Percentiles rank a stretch among this genome's conserved stretches.
Evolutionary conservation across 805 yeast genomes (phyloP).

Genomic region (Saturnispora dispora): DNA sequence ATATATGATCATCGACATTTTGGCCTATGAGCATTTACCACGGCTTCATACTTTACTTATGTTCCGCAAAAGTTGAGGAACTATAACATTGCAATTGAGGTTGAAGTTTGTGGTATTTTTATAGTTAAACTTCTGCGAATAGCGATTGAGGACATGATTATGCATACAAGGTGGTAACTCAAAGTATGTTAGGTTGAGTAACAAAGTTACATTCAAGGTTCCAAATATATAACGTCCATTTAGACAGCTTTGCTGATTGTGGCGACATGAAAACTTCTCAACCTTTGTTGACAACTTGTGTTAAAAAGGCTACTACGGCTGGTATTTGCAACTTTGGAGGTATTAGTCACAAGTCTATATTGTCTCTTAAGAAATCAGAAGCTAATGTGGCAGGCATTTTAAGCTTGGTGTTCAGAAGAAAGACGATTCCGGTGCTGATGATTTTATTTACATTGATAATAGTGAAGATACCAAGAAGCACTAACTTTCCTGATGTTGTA

Average conservation of each 20-base stretch:
- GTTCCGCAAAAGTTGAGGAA: slow-evolving; percentile 12
- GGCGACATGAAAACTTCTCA: slow-evolving; percentile 47
- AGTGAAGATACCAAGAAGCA: slow-evolving; percentile 31
- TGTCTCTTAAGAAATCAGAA: slow-evolving; percentile 50
- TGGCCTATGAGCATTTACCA: slow-evolving; percentile 10
- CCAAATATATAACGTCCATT: slow-evolving; percentile 34
- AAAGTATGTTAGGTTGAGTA: slow-evolving; percentile 35
- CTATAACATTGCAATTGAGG: slow-evolving; percentile 32
- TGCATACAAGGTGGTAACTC: slow-evolving; percentile 40
- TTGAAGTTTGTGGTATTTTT: slow-evolving; percentile 39
- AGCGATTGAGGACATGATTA: slow-evolving; percentile 22
- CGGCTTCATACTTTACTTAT: slow-evolving; percentile 13
- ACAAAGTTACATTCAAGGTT: slow-evolving; percentile 37
- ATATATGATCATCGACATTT: slow-evolving; percentile 13
- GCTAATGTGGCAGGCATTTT: slow-evolving; percentile 51
- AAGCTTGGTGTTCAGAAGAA: slow-evolving; percentile 38
- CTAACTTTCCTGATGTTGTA: slow-evolving; percentile 34
- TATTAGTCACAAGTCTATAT: slow-evolving; percentile 36
- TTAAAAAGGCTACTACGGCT: slow-evolving; percentile 40
- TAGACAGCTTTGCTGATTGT: slow-evolving; percentile 46
- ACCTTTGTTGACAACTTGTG: slow-evolving; percentile 34
- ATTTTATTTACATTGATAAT: slow-evolving; percentile 45
- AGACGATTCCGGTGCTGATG: slow-evolving; percentile 42
- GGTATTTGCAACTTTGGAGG: slow-evolving; percentile 42
- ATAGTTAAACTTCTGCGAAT: slow-evolving; percentile 39